Conservation (phyloP, 352 stramenopile species). For the Pythium myriotylum region DNA sequence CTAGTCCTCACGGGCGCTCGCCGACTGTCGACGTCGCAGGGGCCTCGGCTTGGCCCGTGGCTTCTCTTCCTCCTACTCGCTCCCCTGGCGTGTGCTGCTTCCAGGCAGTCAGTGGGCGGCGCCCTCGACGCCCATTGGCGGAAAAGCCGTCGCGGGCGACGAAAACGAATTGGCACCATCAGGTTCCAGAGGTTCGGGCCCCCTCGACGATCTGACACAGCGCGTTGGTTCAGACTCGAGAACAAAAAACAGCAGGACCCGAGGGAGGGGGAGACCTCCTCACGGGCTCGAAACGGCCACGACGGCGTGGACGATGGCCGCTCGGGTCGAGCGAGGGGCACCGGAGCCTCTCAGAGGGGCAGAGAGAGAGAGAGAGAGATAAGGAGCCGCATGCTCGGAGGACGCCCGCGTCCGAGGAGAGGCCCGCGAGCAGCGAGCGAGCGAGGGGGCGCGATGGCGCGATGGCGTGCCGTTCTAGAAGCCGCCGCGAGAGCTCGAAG, state of each 20-base stretch:
- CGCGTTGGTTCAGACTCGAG: background rate
- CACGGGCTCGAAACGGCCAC: too few relatives aligned
- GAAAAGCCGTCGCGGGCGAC: conserved; percentile 16
- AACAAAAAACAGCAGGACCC: conserved; percentile 23
- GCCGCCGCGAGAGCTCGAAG: too few relatives aligned
- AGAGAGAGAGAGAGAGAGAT: too few relatives aligned
- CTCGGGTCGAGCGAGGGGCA: too few relatives aligned
- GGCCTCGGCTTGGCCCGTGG: background rate
- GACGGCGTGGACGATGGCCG: too few relatives aligned
- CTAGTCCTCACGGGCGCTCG: too few relatives aligned
- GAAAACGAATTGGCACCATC: conserved; percentile 31
- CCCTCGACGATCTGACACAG: conserved; percentile 26
- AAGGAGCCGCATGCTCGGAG: too few relatives aligned
- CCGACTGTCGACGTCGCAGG: too few relatives aligned
- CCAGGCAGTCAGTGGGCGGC: conserved; percentile 31
- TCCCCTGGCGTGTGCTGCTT: conserved; percentile 10
- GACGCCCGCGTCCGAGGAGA: too few relatives aligned
- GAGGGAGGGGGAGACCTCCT: background rate
- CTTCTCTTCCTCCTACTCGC: conserved; percentile 33
- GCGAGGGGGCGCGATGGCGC: background rate
- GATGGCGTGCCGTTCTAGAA: background rate
- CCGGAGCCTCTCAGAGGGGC: too few relatives aligned
- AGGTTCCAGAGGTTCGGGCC: conserved; percentile 14
- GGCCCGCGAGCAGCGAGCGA: too few relatives aligned
- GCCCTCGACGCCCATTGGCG: conserved; percentile 6